Evolutionary conservation across 2,329 filamentous ascomycete species (phyloP), one percentile per base, ranked within the genome.

Genomic region (Epichloe aotearoae): DNA sequence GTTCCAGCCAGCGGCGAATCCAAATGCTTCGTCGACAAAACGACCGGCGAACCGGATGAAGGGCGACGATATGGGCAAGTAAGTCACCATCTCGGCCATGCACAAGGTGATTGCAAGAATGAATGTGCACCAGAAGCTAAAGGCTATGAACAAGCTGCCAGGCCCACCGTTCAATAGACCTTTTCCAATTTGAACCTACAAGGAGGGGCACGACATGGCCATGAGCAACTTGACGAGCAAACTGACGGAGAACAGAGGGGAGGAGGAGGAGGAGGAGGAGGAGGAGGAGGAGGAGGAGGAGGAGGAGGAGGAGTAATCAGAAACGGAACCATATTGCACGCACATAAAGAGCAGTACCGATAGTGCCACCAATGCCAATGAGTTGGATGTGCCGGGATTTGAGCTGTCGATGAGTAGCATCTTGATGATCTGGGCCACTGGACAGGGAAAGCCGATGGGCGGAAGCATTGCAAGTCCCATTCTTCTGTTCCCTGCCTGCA

Each of bases 11-110:
- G 81, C 77, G 6, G 82, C 82, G 51, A 86, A 83, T 1, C 83
- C 83, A 53, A 88, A 84, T 2, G 84, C 82, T 56, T 87, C 83
- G 57, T 88, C 84, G 33, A 88, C 83, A 56, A 80, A 88, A 45
- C 83, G 77, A 14, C 84, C 83, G 4, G 85, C 85, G 59, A 89
- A 87, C 26, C 83, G 80, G 61, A 89, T 85, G 63, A 90, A 89
- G 0, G 84, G 84, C 40, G 83, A 87, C 0, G 83, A 86, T 50
- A 89, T 85, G 7, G 86, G 85, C 2, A 87, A 69, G 56, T 84
- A 87, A 0, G 83, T 85, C 7, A 86, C 84, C 83, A 88, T 87
- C 63, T 88, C 85, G 12, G 83, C 82, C 69, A 86, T 79, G 61
- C 69, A 75, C 53, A 80, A 69, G 0, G 76, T 83, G 45, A 83